Percentiles rank a stretch among this genome's conserved stretches.
Evolutionary conservation across 2,329 filamentous ascomycete genomes (phyloP).

Genomic region (Pezicula neosporulosa): DNA sequence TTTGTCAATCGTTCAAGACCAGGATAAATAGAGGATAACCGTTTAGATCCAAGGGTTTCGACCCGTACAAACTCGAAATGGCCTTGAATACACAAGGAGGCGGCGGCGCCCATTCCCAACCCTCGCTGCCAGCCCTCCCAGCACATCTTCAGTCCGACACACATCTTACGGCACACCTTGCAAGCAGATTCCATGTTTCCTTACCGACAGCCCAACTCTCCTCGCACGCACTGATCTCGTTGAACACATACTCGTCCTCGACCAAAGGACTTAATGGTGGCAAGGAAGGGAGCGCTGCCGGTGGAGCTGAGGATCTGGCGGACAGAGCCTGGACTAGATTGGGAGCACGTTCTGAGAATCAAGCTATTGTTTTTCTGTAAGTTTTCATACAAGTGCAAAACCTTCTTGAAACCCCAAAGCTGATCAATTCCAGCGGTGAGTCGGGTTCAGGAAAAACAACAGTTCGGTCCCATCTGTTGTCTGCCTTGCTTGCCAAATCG

Average conservation of each 20-base stretch:
- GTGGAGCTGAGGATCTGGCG: constrained; percentile 88
- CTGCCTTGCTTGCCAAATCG: constrained; percentile 82
- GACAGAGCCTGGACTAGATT: constrained; percentile 81
- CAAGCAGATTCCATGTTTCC: constrained; percentile 87
- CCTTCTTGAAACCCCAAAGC: constrained; percentile 13
- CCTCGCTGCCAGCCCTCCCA: constrained; percentile 84
- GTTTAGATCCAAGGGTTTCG: constrained; percentile 16
- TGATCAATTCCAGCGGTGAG: constrained; percentile 66
- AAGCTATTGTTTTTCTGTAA: constrained; percentile 89
- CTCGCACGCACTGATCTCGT: constrained; percentile 83
- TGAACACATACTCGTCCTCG: constrained; percentile 94
- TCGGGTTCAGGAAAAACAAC: constrained; percentile 96
- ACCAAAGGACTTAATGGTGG: constrained; percentile 85
- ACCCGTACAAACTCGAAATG: constrained; percentile 44
- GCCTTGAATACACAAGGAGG: constrained; percentile 40
- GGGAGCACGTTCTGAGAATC: constrained; percentile 86
- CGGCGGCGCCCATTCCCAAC: constrained; percentile 70
- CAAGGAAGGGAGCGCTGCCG: constrained; percentile 89
- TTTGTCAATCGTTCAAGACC: background rate
- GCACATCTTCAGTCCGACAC: constrained; percentile 77
- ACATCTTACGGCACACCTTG: constrained; percentile 77
- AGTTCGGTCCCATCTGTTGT: constrained; percentile 81
- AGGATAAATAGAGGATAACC: constrained; percentile 4
- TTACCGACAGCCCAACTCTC: constrained; percentile 85
- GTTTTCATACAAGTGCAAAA: constrained; percentile 33